Conservation (phyloP, 2,329 filamentous ascomycete species). For the Monosporascus ibericus region DNA sequence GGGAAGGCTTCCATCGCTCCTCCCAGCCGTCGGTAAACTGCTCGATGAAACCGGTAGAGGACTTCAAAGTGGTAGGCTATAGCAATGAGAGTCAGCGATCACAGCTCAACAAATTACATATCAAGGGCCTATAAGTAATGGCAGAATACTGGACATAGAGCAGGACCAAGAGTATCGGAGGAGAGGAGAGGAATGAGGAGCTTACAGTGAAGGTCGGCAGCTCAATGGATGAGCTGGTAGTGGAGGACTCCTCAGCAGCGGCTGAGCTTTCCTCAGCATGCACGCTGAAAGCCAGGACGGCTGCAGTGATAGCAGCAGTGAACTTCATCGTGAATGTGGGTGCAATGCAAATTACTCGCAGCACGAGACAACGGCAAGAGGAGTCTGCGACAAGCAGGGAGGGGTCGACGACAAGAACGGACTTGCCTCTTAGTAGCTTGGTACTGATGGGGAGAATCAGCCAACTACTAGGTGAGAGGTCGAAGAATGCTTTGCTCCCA, state of each 20-base stretch:
- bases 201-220: conserved; percentile 86
- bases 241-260: conserved; percentile 43
- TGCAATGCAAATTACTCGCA: conserved; percentile 4
- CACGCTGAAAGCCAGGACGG: conserved; percentile 63
- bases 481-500: conserved; percentile 30
- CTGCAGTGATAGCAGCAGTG: conserved; percentile 69
- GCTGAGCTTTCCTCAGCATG: conserved; percentile 44
- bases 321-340: conserved; percentile 65
- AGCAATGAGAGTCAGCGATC: neutral
- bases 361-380: neutral
- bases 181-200: conserved; percentile 16
- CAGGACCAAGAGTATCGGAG: conserved; percentile 1
- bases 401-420: neutral
- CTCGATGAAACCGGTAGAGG: conserved; percentile 73
- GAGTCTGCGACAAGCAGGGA: neutral
- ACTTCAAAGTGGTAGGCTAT: conserved; percentile 83
- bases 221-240: conserved; percentile 50
- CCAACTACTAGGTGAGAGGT: neutral
- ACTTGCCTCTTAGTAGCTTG: neutral
- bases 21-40: conserved; percentile 99
- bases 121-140: neutral
- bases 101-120: neutral
- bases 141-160: neutral
- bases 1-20: conserved; percentile 84
- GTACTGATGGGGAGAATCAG: too few species aligned